Percentiles rank a stretch among this genome's conserved stretches.
phyloP scores from a whole-genome alignment of 1,284 basidiomycete species.

The Sanghuangporus baumii region DNA sequence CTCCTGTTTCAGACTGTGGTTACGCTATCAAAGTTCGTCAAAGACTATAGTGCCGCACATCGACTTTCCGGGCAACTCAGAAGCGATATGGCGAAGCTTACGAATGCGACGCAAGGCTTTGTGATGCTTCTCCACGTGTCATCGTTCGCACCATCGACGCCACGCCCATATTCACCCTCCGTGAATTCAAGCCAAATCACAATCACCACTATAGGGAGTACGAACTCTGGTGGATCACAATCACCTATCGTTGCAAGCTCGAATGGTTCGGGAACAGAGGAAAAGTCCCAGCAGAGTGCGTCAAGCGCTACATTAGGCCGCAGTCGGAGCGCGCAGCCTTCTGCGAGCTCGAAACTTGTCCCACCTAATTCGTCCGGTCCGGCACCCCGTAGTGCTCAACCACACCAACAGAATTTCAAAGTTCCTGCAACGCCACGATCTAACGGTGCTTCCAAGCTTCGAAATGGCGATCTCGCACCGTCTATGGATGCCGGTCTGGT shows the following conservation, averaged over 20 bases:
- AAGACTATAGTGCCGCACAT: constrained; percentile 48
- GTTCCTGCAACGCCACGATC: constrained; percentile 23
- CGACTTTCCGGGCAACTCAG: constrained; percentile 53
- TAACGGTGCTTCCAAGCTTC: constrained; percentile 1
- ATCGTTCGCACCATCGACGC: constrained; percentile 58
- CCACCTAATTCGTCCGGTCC: constrained; percentile 31
- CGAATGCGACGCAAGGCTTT: constrained; percentile 73
- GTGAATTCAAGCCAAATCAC: constrained; percentile 18
- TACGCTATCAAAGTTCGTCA: constrained; percentile 60
- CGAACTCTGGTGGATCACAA: constrained; percentile 27
- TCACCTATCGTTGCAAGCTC: not conserved
- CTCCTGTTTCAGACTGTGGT: constrained; percentile 49
- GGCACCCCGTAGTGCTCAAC: constrained; percentile 49
- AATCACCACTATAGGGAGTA: not conserved
- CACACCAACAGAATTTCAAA: constrained; percentile 43
- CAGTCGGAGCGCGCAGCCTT: constrained; percentile 50
- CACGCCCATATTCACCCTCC: constrained; percentile 59
- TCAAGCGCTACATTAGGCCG: constrained; percentile 49
- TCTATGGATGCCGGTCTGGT: not conserved
- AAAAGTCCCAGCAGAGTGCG: constrained; percentile 4
- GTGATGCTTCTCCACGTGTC: constrained; percentile 74
- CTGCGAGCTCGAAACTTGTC: constrained; percentile 35
- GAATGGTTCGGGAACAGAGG: constrained; percentile 4
- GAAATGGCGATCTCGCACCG: not conserved
- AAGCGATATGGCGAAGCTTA: constrained; percentile 63